These are phyloP conservation scores for Xylariaceae sp. DNA, from an alignment of 2,329 filamentous ascomycete genomes.

Conservation along the genomic window DNA sequence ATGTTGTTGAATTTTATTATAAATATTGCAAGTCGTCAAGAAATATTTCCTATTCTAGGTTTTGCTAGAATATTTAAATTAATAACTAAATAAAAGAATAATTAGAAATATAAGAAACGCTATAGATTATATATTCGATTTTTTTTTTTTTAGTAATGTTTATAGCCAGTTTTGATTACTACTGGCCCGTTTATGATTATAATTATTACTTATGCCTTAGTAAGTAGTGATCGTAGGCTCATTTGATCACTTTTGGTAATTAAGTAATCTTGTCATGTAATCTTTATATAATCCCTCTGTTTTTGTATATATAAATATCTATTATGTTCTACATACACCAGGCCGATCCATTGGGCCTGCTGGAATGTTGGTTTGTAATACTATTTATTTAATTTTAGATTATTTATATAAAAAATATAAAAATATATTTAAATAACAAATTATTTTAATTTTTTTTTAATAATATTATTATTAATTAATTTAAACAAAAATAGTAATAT, in stretches of 20 bases:
- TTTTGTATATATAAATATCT: not conserved
- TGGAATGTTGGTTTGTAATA: not conserved
- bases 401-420: not conserved
- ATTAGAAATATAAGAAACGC: not conserved
- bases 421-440: not conserved
- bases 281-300: not conserved
- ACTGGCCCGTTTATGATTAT: not conserved
- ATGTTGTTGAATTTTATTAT: too few relatives aligned
- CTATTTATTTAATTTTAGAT: not conserved
- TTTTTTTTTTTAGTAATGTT: not conserved
- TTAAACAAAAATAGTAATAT: too few relatives aligned
- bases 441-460: slow-evolving; percentile 1
- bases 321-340: not conserved
- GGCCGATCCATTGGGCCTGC: not conserved
- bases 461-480: slow-evolving; percentile 1
- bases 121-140: not conserved
- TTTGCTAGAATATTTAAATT: not conserved
- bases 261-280: not conserved
- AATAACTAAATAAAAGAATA: not conserved
- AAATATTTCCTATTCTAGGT: not conserved
- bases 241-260: not conserved
- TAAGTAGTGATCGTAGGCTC: not conserved
- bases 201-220: not conserved
- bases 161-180: not conserved
- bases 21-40: not conserved